Percentiles rank a stretch among this genome's conserved stretches.
Conservation (phyloP, 306 rosid species). For the Herpetospermum pedunculosum region DNA sequence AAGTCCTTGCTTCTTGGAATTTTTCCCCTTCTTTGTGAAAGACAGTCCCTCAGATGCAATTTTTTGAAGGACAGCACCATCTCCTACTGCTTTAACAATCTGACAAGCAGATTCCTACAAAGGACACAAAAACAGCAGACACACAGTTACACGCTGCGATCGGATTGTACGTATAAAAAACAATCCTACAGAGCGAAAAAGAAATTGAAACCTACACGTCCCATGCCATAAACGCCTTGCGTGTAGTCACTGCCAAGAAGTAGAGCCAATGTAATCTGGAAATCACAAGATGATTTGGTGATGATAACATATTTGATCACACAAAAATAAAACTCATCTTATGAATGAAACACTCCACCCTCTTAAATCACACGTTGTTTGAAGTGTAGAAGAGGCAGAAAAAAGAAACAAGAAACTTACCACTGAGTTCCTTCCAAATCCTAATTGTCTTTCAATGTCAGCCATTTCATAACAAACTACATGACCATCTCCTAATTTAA, state of each 20-base stretch:
- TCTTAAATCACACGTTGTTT: not conserved
- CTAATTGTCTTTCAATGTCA: slow-evolving; percentile 58
- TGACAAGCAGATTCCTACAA: slow-evolving; percentile 68
- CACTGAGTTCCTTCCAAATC: slow-evolving; percentile 78
- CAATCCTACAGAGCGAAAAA: not conserved
- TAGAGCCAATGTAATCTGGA: slow-evolving; percentile 66
- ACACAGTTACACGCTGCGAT: not conserved
- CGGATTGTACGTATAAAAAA: not conserved
- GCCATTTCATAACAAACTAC: slow-evolving; percentile 67
- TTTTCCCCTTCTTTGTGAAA: slow-evolving; percentile 40
- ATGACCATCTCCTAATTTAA: slow-evolving; percentile 60
- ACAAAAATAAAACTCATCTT: not conserved
- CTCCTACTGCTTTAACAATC: slow-evolving; percentile 58
- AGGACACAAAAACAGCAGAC: not conserved
- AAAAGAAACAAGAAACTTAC: slow-evolving; percentile 25
- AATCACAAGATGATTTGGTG: slow-evolving; percentile 6
- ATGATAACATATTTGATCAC: not conserved
- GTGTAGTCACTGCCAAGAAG: slow-evolving; percentile 76
- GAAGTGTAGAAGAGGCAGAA: not conserved
- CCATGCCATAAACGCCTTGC: slow-evolving; percentile 60
- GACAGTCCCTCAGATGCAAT: slow-evolving; percentile 65
- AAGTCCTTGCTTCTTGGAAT: slow-evolving; percentile 23
- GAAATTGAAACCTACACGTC: slow-evolving; percentile 40
- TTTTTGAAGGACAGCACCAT: slow-evolving; percentile 45
- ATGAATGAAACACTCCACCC: not conserved